Percentiles rank a stretch among this genome's conserved stretches.
phyloP scores from a whole-genome alignment of 78 protist species.

The Creolimax fragrantissima region DNA sequence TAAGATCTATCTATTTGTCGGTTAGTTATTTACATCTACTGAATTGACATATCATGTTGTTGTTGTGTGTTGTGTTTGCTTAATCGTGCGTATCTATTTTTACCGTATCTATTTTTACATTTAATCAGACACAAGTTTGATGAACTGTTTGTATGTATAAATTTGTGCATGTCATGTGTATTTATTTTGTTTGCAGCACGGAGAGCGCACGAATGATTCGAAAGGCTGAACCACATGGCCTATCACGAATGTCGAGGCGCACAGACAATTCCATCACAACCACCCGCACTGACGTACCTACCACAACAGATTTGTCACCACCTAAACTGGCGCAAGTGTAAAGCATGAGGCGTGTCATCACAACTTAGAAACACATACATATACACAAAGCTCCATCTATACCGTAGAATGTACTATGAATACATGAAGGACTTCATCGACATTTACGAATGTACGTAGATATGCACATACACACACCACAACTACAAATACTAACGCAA shows the following conservation, averaged over 20 bases:
- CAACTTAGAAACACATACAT: neutral
- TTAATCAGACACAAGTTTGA: neutral
- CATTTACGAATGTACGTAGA: neutral
- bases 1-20: too few species aligned
- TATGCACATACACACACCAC: neutral
- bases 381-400: neutral
- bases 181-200: neutral
- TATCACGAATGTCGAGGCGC: neutral
- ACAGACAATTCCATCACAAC: neutral
- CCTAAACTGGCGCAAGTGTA: neutral
- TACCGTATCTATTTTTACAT: neutral
- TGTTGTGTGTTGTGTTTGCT: neutral
- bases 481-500: neutral
- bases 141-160: neutral
- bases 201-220: neutral
- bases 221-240: neutral
- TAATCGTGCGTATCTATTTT: neutral
- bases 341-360: neutral
- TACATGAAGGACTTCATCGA: neutral
- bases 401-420: neutral
- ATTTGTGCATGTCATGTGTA: neutral
- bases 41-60: neutral
- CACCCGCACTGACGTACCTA: neutral
- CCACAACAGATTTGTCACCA: neutral
- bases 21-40: neutral